Percentiles rank a stretch among this genome's conserved stretches.
phyloP scores from a whole-genome alignment of 208 protist species.

The Leishmania major region DNA sequence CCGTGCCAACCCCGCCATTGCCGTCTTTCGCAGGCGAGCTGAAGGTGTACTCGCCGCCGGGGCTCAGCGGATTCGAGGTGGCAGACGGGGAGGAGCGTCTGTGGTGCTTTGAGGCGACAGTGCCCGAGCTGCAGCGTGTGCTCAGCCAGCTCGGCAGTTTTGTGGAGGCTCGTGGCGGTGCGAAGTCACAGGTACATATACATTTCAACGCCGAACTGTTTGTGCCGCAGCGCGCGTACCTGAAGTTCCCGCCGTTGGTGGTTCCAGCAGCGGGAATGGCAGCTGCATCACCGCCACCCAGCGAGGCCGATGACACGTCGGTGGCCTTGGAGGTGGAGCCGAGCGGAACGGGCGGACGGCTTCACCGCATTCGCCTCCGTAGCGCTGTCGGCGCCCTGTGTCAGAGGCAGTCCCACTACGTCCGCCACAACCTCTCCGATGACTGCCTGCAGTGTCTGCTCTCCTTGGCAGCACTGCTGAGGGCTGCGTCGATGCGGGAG shows the following conservation, averaged over 20 bases:
- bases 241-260: constrained; percentile 80
- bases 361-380: constrained; percentile 82
- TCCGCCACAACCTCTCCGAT: constrained; percentile 74
- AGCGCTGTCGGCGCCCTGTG: constrained; percentile 51
- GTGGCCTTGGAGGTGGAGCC: constrained; percentile 53
- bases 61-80: constrained; percentile 89
- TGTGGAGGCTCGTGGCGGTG: constrained; percentile 13
- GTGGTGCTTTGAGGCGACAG: constrained; percentile 79
- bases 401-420: constrained; percentile 57
- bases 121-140: constrained; percentile 70
- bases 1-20: constrained; percentile 1
- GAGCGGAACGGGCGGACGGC: constrained; percentile 79
- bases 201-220: constrained; percentile 86
- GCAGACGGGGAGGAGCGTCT: constrained; percentile 72
- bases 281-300: background rate
- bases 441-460: constrained; percentile 67
- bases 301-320: background rate
- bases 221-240: constrained; percentile 63
- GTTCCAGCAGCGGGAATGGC: constrained; percentile 41
- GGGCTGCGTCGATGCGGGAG: constrained; percentile 55
- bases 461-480: constrained; percentile 46
- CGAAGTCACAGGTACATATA: constrained; percentile 33
- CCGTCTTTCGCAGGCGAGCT: constrained; percentile 56
- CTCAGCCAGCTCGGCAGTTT: constrained; percentile 32
- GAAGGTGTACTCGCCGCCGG: constrained; percentile 65